Base-by-base conservation (phyloP, 805 yeast species). In the Lipomyces chichibuensis region DNA sequence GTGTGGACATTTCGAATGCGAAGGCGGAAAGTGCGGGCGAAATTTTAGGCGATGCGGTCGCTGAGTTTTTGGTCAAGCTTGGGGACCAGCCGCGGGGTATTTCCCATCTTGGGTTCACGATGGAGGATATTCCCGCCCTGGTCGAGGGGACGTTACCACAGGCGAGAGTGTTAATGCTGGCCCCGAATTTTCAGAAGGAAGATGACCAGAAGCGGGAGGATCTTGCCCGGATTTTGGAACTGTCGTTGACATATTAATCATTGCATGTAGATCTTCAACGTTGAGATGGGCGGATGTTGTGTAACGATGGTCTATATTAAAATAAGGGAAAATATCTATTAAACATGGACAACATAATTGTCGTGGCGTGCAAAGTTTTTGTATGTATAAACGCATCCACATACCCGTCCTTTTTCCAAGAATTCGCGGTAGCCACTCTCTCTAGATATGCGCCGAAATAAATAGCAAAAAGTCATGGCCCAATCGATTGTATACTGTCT, bases 81-180 rank as follows among this genome's bases (percentile, higher is more conserved):
- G 80, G 79, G 17, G 75, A 74, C 68, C 81, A 79, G 72, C 81
- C 81, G 4, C 72, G 73, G 6, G 81, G 81, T 1, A 71, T 79
- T 52, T 35, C 65, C 49, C 79, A 69, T 46, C 75, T 79, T 9
- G 81, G 81, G 4, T 79, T 76, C 69, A 59, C 67, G n/a, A 49
- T 67, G 17, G 66, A 71, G 29, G 80, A 79, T 66, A 64, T 79
- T 51, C 77, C 76, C n/a, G 66, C 66, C n/a, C 73, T 79, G n/a
- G 80, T 79, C 7, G 72, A 75, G 29, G 81, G 81, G 0, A 79
- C 81, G 3, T 65, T 79, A 57, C 81, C 81, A 17, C 81, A 79
- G 67, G 73, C 76, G 39, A 74, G 81, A 20, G 81, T 79, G n/a
- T 73, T 79, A 59, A 76, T 72, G 64, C 71, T 79, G 33, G 80